phyloP scores from a whole-genome alignment of 2,329 filamentous ascomycete genomes.

The Chrysoporthe puriensis region DNA sequence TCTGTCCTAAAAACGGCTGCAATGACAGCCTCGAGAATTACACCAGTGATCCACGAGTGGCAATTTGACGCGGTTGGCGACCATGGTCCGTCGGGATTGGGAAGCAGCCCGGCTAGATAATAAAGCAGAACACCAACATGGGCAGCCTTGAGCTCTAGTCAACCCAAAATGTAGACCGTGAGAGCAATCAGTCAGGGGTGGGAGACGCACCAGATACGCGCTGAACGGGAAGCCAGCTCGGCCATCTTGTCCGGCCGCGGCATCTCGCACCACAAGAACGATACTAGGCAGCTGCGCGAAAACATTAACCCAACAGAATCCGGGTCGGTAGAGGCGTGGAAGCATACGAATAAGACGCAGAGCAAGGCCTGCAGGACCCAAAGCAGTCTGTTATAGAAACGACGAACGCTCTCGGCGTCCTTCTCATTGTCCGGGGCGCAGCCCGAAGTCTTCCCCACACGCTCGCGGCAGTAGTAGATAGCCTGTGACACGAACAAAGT shows the following conservation, averaged over 20 bases:
- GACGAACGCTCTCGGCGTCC: slow-evolving; percentile 32
- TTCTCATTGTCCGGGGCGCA: slow-evolving; percentile 37
- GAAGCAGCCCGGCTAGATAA: slow-evolving; percentile 46
- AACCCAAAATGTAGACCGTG: slow-evolving; percentile 5
- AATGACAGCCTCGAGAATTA: slow-evolving; percentile 43
- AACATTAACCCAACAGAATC: slow-evolving; percentile 5
- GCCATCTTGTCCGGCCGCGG: slow-evolving; percentile 36
- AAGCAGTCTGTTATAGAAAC: slow-evolving; percentile 40
- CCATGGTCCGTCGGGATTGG: slow-evolving; percentile 50
- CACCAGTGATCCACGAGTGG: slow-evolving; percentile 42
- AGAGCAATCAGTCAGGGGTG: slow-evolving; percentile 27
- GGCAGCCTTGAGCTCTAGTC: slow-evolving; percentile 37
- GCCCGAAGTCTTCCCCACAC: slow-evolving; percentile 34
- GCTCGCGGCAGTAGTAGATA: slow-evolving; percentile 42
- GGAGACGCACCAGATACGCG: slow-evolving; percentile 40
- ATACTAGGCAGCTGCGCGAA: slow-evolving; percentile 38
- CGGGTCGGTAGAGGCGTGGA: too few species aligned
- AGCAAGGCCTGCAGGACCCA: slow-evolving; percentile 42
- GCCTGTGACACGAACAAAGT: slow-evolving; percentile 43
- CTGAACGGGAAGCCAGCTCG: slow-evolving; percentile 42
- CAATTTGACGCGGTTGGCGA: slow-evolving; percentile 42
- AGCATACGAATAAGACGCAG: slow-evolving; percentile 35
- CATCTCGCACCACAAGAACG: slow-evolving; percentile 38
- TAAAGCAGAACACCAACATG: slow-evolving; percentile 47
- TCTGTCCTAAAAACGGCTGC: slow-evolving; percentile 40